A percentile compares a stretch with the other conserved stretches of the same genome.
Conservation (phyloP, 2,329 filamentous ascomycete species). For the Arthrobotrys conoides region DNA sequence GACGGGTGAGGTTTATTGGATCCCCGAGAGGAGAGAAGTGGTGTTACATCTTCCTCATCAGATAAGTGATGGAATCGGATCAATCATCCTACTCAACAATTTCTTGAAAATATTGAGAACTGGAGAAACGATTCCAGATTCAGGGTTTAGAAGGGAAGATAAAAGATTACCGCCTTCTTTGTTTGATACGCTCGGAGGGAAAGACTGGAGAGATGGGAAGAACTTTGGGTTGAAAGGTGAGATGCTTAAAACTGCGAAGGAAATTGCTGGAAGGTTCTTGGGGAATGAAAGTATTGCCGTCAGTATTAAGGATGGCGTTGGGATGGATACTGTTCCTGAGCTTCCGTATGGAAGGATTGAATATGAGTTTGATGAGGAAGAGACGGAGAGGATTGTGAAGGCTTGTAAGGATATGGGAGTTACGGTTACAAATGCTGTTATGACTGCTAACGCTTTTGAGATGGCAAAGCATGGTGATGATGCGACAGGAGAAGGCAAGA, state of each 20-base stretch:
- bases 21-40: constrained; percentile 10
- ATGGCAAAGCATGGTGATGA: not conserved
- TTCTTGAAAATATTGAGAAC: constrained; percentile 15
- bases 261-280: not conserved
- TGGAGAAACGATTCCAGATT: not conserved
- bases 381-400: not conserved
- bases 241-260: not conserved
- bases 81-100: constrained; percentile 30
- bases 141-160: not conserved
- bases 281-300: not conserved
- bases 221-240: not conserved
- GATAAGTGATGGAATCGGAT: constrained; percentile 27
- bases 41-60: constrained; percentile 35
- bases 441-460: not conserved
- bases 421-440: constrained; percentile 22
- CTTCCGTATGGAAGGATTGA: not conserved
- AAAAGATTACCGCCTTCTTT: constrained; percentile 7
- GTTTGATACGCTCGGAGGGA: not conserved
- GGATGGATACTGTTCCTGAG: not conserved
- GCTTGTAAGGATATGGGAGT: constrained; percentile 15
- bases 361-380: not conserved
- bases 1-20: constrained; percentile 11
- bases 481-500: not conserved
- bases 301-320: not conserved
- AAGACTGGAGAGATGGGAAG: not conserved